Base-by-base conservation (phyloP, 129 eudicot genomes). In the Gnaphalium uliginosum region DNA sequence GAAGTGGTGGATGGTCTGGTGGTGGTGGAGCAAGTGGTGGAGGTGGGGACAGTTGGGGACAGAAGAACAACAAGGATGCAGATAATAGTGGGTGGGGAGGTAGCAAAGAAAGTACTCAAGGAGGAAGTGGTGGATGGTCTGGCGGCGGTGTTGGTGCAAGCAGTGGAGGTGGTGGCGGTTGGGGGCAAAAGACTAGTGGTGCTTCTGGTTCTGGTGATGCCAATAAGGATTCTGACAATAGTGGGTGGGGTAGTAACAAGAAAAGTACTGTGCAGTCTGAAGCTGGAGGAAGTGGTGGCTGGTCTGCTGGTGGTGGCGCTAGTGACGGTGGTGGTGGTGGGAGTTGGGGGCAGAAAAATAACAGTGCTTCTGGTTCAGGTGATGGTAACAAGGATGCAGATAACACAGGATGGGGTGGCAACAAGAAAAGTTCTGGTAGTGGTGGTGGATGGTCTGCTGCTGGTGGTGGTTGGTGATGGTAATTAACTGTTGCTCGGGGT, bases 21-120 rank as follows among this genome's bases (percentile, higher is more conserved):
- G 51, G 54, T 26, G 76, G 61, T 13, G 79, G 81, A 51, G 72
- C 8, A 0, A 24, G 66, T 14, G 54, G 86, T n/a, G 81, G 89
- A 2, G 78, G 75, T 39, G 82, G 82, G 24, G 85, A 85, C 77
- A 78, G 88, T 50, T 78, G 93, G 88, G 81, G 69, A 0, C 35
- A 72, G 53, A 72, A 72, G 66, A 54, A 32, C 37, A 74, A 32
- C 37, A 74, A 59, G 58, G 76, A 73, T 54, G 76, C 30, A 26
- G 69, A 26, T 57, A 41, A 39, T 57, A 35, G 27, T 19, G 60
- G 79, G 66, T 56, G 78, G 78, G 78, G 78, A 10, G 41, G 58
- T 11, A 60, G 59, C 69, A 61, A 73, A 57, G 62, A 60, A 60
- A 69, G 41, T 50, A 50, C 51, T 29, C 50, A 11, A 5, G 46